Percentiles rank a stretch among this genome's conserved stretches.
Evolutionary conservation across 306 rosid species (phyloP).

Genomic region (Lotus japonicus): DNA sequence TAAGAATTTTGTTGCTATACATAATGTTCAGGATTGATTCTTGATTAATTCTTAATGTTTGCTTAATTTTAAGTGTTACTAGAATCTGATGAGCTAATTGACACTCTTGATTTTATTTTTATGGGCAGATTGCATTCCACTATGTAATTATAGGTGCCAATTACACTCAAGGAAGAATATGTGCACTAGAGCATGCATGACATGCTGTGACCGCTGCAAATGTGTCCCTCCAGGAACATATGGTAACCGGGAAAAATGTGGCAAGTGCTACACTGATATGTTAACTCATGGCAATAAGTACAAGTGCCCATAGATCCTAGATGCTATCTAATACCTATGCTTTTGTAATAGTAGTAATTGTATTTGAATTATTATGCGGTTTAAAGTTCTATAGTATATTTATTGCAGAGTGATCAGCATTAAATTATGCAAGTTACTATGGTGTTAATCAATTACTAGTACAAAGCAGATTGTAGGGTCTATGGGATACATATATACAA

Average conservation of each 20-base stretch:
- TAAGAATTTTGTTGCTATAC: too few relatives aligned
- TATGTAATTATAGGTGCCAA: constrained; percentile 54
- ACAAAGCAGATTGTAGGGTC: constrained; percentile 17
- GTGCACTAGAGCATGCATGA: constrained; percentile 70
- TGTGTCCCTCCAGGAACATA: constrained; percentile 94
- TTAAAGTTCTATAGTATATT: neutral
- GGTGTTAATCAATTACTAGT: neutral
- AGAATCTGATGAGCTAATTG: neutral
- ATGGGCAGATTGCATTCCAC: constrained; percentile 61
- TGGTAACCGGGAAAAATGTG: constrained; percentile 77
- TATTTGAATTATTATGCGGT: neutral
- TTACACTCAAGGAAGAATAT: constrained; percentile 46
- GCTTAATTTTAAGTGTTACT: neutral
- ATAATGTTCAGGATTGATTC: too few relatives aligned
- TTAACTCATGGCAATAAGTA: constrained; percentile 51
- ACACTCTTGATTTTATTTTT: neutral
- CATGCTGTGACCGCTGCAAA: constrained; percentile 83
- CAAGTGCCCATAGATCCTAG: constrained; percentile 60
- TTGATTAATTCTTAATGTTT: too few relatives aligned
- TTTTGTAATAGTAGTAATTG: neutral
- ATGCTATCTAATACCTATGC: neutral
- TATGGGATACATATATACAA: neutral
- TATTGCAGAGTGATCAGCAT: neutral
- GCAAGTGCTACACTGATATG: constrained; percentile 86
- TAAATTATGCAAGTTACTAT: neutral